Percentiles rank a stretch among this genome's conserved stretches.
Evolutionary conservation across 768 basidiomycete genomes (phyloP).

Genomic region (Tricholomella constricta): DNA sequence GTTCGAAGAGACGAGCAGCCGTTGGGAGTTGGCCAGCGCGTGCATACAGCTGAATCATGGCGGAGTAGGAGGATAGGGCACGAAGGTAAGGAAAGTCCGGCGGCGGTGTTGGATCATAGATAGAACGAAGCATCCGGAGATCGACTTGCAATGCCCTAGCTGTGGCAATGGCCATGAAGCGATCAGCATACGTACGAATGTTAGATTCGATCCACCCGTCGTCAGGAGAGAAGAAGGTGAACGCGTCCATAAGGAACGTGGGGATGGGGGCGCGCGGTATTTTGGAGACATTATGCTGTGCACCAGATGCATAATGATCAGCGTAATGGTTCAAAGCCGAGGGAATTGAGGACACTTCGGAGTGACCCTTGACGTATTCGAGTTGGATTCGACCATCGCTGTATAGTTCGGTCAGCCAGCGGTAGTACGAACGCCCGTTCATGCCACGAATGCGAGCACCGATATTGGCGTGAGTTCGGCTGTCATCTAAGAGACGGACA

Average conservation of each 20-base stretch:
- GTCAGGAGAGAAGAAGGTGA: constrained; percentile 7
- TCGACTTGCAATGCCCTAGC: background rate
- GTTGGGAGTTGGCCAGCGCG: background rate
- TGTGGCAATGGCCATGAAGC: background rate
- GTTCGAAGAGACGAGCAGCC: background rate
- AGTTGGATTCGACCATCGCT: background rate
- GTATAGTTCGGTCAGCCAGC: constrained; percentile 22
- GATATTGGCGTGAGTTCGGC: no score
- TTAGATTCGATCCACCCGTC: constrained; percentile 23
- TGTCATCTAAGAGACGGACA: constrained; percentile 19
- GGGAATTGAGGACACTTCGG: constrained; percentile 5
- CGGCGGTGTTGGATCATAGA: background rate
- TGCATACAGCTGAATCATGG: background rate
- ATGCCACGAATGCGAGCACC: constrained; percentile 15
- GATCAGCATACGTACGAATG: constrained; percentile 6
- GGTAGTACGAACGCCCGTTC: constrained; percentile 24
- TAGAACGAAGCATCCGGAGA: background rate
- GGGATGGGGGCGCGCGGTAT: constrained; percentile 12
- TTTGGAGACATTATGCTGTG: background rate
- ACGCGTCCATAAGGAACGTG: constrained; percentile 20
- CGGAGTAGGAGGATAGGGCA: background rate
- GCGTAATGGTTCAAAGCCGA: constrained; percentile 9
- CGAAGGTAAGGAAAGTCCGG: background rate
- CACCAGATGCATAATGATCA: constrained; percentile 12
- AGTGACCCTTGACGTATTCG: constrained; percentile 10